A percentile compares a stretch with the other conserved stretches of the same genome.
Evolutionary conservation across 192 early-diverging fungal genomes (phyloP).

Genomic region (Pilobolus umbonatus): DNA sequence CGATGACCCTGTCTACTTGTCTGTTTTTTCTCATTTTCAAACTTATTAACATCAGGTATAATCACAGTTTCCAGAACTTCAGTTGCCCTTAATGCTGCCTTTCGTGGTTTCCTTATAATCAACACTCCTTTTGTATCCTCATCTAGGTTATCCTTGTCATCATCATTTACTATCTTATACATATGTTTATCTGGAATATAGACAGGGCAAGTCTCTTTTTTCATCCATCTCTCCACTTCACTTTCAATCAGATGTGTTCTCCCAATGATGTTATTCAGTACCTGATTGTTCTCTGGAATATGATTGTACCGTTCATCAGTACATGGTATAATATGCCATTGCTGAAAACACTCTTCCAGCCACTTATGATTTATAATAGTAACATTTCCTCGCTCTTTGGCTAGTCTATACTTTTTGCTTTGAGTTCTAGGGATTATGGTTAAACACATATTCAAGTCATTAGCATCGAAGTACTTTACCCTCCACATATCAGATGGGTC

Average conservation of each 20-base stretch:
- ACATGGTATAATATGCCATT: slow-evolving; percentile 54
- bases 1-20: background rate
- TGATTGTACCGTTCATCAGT: slow-evolving; percentile 45
- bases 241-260: slow-evolving; percentile 34
- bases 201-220: slow-evolving; percentile 17
- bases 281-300: slow-evolving; percentile 43
- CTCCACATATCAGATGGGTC: slow-evolving; percentile 74
- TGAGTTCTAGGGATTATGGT: slow-evolving; percentile 32
- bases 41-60: slow-evolving; percentile 52
- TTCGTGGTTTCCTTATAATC: slow-evolving; percentile 37
- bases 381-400: slow-evolving; percentile 55
- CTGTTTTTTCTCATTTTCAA: slow-evolving; percentile 36
- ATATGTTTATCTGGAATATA: slow-evolving; percentile 1
- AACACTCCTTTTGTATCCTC: slow-evolving; percentile 1
- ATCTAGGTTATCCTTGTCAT: background rate
- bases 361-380: slow-evolving; percentile 80
- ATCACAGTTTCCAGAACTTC: slow-evolving; percentile 39
- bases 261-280: slow-evolving; percentile 54
- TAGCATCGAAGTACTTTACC: slow-evolving; percentile 28
- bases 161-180: slow-evolving; percentile 7
- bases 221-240: slow-evolving; percentile 38
- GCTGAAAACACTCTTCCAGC: slow-evolving; percentile 73
- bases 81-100: slow-evolving; percentile 45
- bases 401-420: slow-evolving; percentile 64
- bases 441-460: background rate